Evolutionary conservation across 2,329 filamentous ascomycete genomes (phyloP).

Genomic region (Ampelomyces quisqualis): DNA sequence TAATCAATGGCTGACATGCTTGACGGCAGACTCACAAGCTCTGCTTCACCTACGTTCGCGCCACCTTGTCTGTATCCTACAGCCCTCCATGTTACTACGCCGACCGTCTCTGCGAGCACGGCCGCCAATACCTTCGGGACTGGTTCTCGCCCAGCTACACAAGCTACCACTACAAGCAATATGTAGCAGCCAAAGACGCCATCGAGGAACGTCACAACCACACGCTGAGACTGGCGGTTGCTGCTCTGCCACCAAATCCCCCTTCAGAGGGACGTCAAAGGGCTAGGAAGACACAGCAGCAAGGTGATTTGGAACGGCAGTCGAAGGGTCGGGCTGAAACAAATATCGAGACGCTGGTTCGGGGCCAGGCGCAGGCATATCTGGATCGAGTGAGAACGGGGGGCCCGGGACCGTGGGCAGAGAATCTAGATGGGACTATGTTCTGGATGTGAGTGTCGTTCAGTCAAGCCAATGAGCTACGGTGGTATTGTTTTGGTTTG

Average conservation of each 20-base stretch:
- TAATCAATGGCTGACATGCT: background rate
- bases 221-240: no score
- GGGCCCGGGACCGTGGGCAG: conserved; percentile 6
- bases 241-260: no score
- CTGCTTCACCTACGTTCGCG: conserved; percentile 39
- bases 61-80: conserved; percentile 39
- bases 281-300: no score
- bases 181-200: background rate
- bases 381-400: background rate
- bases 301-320: background rate
- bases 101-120: conserved; percentile 45
- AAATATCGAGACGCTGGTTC: background rate
- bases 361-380: background rate
- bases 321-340: background rate
- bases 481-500: background rate
- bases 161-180: background rate
- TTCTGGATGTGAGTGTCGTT: conserved; percentile 11
- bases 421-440: conserved; percentile 3
- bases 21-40: conserved; percentile 32
- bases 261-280: no score
- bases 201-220: background rate
- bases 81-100: conserved; percentile 44
- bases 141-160: background rate
- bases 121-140: conserved; percentile 24
- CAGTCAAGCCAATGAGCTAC: background rate